phyloP scores from a whole-genome alignment of 352 stramenopile species.

The Pythium guiyangense region DNA sequence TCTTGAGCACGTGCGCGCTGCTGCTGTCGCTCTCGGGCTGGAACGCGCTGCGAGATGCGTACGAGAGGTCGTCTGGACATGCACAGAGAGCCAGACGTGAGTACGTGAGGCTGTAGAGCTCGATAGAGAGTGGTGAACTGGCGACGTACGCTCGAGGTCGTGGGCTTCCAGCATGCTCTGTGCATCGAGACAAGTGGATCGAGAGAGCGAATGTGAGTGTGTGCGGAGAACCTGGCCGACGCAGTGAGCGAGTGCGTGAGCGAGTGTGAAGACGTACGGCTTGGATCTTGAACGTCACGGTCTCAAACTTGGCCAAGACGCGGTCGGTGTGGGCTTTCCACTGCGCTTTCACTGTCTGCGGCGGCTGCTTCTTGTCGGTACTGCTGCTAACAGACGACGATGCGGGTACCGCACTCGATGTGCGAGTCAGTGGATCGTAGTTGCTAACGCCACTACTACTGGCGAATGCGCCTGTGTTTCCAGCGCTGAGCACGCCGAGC shows the following conservation, averaged over 20 bases:
- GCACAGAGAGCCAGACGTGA: background rate
- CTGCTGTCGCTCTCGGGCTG: conserved; percentile 28
- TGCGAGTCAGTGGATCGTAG: too few species aligned
- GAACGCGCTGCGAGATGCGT: conserved; percentile 31
- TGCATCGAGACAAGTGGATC: background rate
- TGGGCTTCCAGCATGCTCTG: conserved; percentile 72
- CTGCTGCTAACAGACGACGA: background rate
- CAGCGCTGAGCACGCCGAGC: conserved; percentile 40
- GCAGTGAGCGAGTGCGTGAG: too few species aligned
- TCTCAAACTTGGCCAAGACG: conserved; percentile 54
- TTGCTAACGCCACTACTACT: background rate
- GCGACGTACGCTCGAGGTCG: conserved; percentile 48
- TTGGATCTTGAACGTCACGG: conserved; percentile 75
- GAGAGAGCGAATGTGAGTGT: background rate
- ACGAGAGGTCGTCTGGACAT: conserved; percentile 36
- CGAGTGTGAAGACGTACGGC: conserved; percentile 23
- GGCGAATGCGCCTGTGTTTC: background rate
- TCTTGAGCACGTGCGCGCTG: conserved; percentile 46
- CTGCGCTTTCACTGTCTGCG: conserved; percentile 41
- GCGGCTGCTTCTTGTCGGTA: background rate
- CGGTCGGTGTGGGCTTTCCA: conserved; percentile 71
- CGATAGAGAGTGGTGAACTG: background rate
- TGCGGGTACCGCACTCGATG: background rate
- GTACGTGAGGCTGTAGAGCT: background rate
- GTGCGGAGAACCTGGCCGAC: background rate